Evolutionary conservation across 345 rosid genomes (phyloP).

Genomic region (Citrus cavaleriei): DNA sequence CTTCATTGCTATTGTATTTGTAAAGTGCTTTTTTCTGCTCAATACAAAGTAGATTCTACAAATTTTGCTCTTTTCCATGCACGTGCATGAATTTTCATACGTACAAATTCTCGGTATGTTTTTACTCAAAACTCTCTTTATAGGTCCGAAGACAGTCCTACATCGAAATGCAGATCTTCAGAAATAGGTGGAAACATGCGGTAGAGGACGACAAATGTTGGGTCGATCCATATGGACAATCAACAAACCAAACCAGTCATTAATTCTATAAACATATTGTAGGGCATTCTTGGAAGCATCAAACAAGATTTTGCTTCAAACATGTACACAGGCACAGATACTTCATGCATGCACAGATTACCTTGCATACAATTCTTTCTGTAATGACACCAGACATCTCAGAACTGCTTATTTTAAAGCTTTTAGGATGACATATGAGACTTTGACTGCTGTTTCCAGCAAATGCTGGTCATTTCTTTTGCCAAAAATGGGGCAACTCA

Average conservation of each 20-base stretch:
- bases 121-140: not conserved
- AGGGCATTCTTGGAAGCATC: not conserved
- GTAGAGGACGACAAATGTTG: conserved; percentile 65
- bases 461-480: not conserved
- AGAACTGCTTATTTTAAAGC: not conserved
- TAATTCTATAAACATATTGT: not conserved
- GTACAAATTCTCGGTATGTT: not conserved
- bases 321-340: not conserved
- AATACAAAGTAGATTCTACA: not conserved
- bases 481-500: not conserved
- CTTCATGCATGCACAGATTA: not conserved
- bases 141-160: conserved; percentile 80
- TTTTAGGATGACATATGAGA: not conserved
- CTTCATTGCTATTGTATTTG: not conserved
- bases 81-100: not conserved
- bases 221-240: conserved; percentile 63
- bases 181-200: conserved; percentile 69
- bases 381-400: not conserved
- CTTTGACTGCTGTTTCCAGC: not conserved
- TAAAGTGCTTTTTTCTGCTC: not conserved
- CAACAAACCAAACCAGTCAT: conserved; percentile 19
- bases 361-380: not conserved
- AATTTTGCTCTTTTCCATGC: not conserved
- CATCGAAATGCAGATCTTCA: conserved; percentile 66
- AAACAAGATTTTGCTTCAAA: not conserved